Evolutionary conservation across 441 rosid genomes (phyloP).

Genomic region (Biscutella laevigata): DNA sequence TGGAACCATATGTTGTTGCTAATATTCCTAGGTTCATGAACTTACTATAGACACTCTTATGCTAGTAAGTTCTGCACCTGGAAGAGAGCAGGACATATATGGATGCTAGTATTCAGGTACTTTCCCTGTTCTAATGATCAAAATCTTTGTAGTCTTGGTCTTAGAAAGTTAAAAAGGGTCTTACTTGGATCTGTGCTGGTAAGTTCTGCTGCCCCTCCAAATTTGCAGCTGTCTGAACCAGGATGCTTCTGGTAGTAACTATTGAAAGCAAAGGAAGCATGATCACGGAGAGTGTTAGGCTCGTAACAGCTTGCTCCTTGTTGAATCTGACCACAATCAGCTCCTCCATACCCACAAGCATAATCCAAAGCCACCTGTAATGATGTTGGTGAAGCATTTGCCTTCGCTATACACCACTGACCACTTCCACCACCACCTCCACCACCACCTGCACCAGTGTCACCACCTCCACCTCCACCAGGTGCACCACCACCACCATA

Average conservation of each 20-base stretch:
- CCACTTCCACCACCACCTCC: slow-evolving; percentile 35
- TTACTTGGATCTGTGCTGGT: slow-evolving; percentile 84
- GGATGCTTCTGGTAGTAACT: slow-evolving; percentile 95
- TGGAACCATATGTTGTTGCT: slow-evolving; percentile 3
- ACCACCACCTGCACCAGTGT: not conserved
- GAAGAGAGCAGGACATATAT: too few species aligned
- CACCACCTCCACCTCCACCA: slow-evolving; percentile 20
- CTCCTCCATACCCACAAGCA: slow-evolving; percentile 90
- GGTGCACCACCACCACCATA: slow-evolving; percentile 21
- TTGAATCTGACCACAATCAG: slow-evolving; percentile 83
- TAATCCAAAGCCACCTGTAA: slow-evolving; percentile 92
- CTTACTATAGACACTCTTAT: slow-evolving; percentile 1
- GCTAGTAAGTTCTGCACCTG: too few species aligned
- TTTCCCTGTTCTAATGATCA: not conserved
- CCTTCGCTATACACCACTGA: slow-evolving; percentile 70
- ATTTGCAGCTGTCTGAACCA: slow-evolving; percentile 69
- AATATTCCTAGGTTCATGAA: not conserved
- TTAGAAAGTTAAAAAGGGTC: slow-evolving; percentile 3
- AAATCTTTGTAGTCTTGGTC: not conserved
- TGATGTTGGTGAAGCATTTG: slow-evolving; percentile 61
- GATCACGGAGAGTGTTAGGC: slow-evolving; percentile 59
- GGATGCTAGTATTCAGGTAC: slow-evolving; percentile 5
- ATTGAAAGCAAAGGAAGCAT: slow-evolving; percentile 96
- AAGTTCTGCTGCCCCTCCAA: slow-evolving; percentile 88
- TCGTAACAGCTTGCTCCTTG: slow-evolving; percentile 64